Conservation (phyloP, 495 filamentous ascomycete genomes). For the Hyaloscypha variabilis region DNA sequence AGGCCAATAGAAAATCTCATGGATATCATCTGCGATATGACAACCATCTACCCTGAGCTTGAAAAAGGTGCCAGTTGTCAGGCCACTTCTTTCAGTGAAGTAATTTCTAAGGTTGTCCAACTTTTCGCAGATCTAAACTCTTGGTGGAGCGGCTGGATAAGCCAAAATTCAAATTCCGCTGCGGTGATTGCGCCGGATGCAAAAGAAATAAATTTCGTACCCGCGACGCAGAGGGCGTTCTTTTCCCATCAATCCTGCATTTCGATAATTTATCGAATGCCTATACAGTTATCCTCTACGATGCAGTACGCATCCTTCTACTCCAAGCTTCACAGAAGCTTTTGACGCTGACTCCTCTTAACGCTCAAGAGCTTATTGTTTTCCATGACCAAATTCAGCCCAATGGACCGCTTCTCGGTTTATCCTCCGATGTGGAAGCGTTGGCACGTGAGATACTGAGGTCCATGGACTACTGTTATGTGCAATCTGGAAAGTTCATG, state of each 20-base stretch:
- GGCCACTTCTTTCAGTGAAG: neutral
- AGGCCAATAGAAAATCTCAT: slow-evolving; percentile 11
- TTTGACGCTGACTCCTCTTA: no score
- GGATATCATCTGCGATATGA: slow-evolving; percentile 9
- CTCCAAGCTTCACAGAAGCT: no score
- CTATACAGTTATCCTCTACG: neutral
- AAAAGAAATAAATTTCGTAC: no score
- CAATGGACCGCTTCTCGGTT: no score
- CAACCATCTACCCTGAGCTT: neutral
- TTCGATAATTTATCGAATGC: slow-evolving; percentile 9
- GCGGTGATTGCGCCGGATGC: neutral
- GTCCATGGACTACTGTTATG: no score
- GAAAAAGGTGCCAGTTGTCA: neutral
- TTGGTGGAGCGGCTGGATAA: slow-evolving; percentile 10
- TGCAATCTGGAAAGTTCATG: no score
- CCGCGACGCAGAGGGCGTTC: no score
- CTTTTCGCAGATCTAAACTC: slow-evolving; percentile 10
- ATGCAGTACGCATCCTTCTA: slow-evolving; percentile 12
- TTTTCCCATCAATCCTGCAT: neutral
- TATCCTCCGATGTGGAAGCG: no score
- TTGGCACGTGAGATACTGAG: no score
- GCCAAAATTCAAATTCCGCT: neutral
- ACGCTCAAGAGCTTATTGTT: no score
- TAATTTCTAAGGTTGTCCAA: neutral
- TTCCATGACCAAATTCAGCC: no score